phyloP scores from a whole-genome alignment of 768 basidiomycete species.

The Lactarius sp. region DNA sequence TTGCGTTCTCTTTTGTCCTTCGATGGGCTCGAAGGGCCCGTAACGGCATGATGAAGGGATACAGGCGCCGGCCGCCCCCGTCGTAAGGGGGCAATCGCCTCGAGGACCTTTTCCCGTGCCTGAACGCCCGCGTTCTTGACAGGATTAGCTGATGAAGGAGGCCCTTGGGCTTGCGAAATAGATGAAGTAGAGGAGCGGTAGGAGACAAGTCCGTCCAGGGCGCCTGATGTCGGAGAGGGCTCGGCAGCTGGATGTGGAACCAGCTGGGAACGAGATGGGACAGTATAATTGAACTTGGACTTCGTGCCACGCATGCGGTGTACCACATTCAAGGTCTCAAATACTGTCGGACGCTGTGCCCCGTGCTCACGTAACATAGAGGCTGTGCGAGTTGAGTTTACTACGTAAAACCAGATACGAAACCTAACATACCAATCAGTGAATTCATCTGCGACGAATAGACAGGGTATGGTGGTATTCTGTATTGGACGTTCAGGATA shows the following conservation, averaged over 20 bases:
- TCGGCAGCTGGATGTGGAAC: conserved; percentile 35
- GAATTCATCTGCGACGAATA: conserved; percentile 81
- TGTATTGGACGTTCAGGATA: conserved; percentile 94
- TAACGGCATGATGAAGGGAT: conserved; percentile 23
- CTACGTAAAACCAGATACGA: conserved; percentile 21
- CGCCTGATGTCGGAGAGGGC: conserved; percentile 24
- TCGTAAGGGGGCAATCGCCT: conserved; percentile 76
- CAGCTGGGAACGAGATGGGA: conserved; percentile 47
- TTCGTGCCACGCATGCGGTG: conserved; percentile 86
- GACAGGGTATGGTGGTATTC: conserved; percentile 80
- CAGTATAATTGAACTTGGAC: conserved; percentile 67
- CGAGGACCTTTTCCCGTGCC: conserved; percentile 71
- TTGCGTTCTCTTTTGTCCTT: conserved; percentile 23
- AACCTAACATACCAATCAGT: conserved; percentile 62
- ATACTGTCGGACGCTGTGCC: conserved; percentile 76
- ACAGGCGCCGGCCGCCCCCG: conserved; percentile 52
- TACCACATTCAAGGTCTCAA: conserved; percentile 77
- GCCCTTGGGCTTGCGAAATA: conserved; percentile 28
- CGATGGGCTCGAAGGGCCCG: conserved; percentile 31
- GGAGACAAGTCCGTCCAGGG: conserved; percentile 39
- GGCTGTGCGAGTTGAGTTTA: conserved; percentile 38
- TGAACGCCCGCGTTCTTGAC: conserved; percentile 52
- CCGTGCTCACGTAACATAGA: conserved; percentile 95
- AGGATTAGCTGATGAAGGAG: conserved; percentile 27
- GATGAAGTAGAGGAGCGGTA: conserved; percentile 31